Base-by-base conservation (phyloP, 2,329 filamentous ascomycete species). In the Colletotrichum chrysophilum region DNA sequence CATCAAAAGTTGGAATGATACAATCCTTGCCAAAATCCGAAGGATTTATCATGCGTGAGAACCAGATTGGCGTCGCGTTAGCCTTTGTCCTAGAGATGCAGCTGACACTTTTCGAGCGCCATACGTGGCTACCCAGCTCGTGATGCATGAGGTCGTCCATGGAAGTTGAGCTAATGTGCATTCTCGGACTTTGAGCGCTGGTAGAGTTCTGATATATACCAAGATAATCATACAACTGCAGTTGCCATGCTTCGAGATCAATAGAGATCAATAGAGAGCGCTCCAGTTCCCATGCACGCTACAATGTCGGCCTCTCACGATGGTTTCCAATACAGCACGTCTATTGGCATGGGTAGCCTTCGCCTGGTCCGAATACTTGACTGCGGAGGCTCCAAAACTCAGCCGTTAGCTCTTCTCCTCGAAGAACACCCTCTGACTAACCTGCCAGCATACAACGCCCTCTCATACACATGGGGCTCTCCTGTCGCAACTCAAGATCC, bases 391-490 rank as follows among this genome's bases (percentile, higher is more conserved):
- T 8, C 36, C 13, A 26, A 24, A 5, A 9, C 30, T 36, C 67
- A 14, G 5, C 18, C 18, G 7, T n/a, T 71, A 10, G 30, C 28
- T 9, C 72, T 74, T 34, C 30, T 32, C 24, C 67, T 74, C 2
- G 72, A 74, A 14, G 67, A 74, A 28, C 67, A 75, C 18, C 52
- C 70, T 34, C 12, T 74, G 24, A 26, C 8, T n/a, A 12, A 69
- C 24, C 64, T 60, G 26, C 70, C 73, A 28, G 10, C 30, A 7
- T 74, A 75, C 30, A 38, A 71, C 16, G 70, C 64, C n/a, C 69
- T 75, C 28, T 75, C 73, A 21, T 74, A 75, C 36, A 73, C 65
- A 26, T 74, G 73, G 70, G 70, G 70, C 3, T 9, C 73, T 10
- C 72, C 72, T 18, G 14, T 66, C 2, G 30, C 61, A 13, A 55